Base-by-base conservation (phyloP, 1,284 basidiomycete species). In the Cryptococcus sp. region DNA sequence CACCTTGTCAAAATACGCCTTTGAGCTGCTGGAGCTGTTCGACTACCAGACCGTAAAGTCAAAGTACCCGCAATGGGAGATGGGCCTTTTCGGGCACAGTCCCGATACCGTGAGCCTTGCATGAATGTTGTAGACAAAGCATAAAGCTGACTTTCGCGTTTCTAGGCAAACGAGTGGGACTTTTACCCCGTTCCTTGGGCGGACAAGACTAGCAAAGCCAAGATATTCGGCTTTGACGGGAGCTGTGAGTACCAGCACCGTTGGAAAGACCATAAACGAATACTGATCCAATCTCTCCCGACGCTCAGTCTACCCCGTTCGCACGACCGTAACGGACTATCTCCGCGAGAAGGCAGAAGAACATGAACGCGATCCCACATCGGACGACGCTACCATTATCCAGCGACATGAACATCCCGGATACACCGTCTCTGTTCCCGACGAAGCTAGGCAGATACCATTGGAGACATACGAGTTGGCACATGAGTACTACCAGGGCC, bases 1-100 rank as follows among this genome's bases (percentile, higher is more conserved):
- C 56, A 80, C 78, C 13, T 65, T 78, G n/a, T 72, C 76, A 6
- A 79, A 78, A 50, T 80, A 80, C 65, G 77, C 75, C 5, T 78
- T 78, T 56, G 77, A 79, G 60, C 71, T 78, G 25, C 60, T 62
- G 20, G 78, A 80, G 47, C 56, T 79, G n/a, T 80, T 79, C 58
- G 64, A 66, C n/a, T 68, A 70, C 50, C 63, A 68, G 13, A 62
- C 68, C 8, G 64, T 78, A 39, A 69, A 67, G 35, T 48, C 61
- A 27, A 61, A 57, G 40, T 79, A 70, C 52, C 77, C 76, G 2
- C 60, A 62, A 6, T 72, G 69, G 53, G 42, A 69, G 42, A 75
- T 77, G 72, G 74, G 75, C 10, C 53, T 80, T 16, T 79, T 78
- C 60, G 77, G 73, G 2, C 77, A 80, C 52, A 74, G 70, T 55